A percentile compares a stretch with the other conserved stretches of the same genome.
Conservation (phyloP, 352 stramenopile species). For the Blastocystis sp. region DNA sequence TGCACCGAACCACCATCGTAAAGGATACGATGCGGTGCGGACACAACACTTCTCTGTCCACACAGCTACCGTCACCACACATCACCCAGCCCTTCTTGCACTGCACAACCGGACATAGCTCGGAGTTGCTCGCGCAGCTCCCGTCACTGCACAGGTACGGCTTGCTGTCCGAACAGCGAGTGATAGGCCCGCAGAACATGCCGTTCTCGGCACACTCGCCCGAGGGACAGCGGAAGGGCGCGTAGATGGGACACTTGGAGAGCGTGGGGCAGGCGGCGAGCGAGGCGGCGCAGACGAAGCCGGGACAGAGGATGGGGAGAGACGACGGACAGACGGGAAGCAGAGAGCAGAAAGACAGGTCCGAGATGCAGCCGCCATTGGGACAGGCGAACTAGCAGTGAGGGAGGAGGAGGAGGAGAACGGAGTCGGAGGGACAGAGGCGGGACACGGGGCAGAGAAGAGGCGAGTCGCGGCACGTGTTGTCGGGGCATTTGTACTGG, state of each 20-base stretch:
- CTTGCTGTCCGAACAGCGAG: not conserved
- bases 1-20: constrained; percentile 3
- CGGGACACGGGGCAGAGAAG: not conserved
- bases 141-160: constrained; percentile 48
- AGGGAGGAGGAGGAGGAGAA: not conserved
- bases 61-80: constrained; percentile 32
- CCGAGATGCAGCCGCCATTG: constrained; percentile 31
- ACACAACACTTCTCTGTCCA: not conserved
- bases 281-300: constrained; percentile 13
- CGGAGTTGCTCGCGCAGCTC: not conserved
- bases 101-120: constrained; percentile 29
- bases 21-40: not conserved
- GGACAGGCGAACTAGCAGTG: constrained; percentile 35
- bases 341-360: constrained; percentile 36
- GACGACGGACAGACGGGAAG: constrained; percentile 32
- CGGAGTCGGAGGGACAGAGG: not conserved
- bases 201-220: constrained; percentile 24
- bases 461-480: constrained; percentile 15
- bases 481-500: constrained; percentile 39
- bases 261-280: constrained; percentile 1
- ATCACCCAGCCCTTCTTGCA: constrained; percentile 13
- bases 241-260: constrained; percentile 17
- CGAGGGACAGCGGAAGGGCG: constrained; percentile 58
- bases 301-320: constrained; percentile 46
- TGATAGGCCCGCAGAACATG: not conserved